Evolutionary conservation across 23 red algal genomes (phyloP).

Genomic region (Chondrus crispus): DNA sequence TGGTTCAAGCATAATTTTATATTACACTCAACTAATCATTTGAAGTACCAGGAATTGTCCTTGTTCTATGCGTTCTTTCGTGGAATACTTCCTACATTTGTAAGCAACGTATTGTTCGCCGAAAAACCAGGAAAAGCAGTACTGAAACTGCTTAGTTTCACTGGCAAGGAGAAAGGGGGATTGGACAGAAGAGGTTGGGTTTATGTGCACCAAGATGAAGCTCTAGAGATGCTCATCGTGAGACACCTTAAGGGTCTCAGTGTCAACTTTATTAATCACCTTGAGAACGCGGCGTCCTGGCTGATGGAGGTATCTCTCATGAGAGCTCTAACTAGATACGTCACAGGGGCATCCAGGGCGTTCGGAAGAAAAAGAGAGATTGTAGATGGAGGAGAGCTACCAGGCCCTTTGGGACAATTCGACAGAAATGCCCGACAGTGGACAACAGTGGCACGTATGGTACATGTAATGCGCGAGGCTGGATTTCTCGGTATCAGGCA

Average conservation of each 20-base stretch:
- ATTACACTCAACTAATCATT: not conserved
- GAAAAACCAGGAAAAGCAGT: too few species aligned
- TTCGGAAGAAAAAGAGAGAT: not conserved
- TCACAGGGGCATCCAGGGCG: not conserved
- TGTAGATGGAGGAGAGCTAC: not conserved
- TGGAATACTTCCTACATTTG: too few species aligned
- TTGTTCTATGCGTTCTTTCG: constrained; percentile 8
- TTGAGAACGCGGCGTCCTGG: not conserved
- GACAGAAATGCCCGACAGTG: not conserved
- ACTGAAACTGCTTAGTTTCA: too few species aligned
- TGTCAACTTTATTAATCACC: too few species aligned
- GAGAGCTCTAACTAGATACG: too few species aligned
- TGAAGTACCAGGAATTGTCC: not conserved
- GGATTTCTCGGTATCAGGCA: not conserved
- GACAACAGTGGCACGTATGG: not conserved
- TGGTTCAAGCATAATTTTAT: not conserved
- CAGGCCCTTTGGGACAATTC: not conserved
- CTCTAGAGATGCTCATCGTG: not conserved
- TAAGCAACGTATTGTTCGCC: too few species aligned
- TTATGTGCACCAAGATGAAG: not conserved
- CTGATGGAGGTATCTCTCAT: not conserved
- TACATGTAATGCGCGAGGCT: not conserved
- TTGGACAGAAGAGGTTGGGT: too few species aligned
- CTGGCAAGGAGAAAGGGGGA: too few species aligned
- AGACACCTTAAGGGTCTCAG: not conserved